These are phyloP conservation scores for Gossypium ekmanianum DNA, from an alignment of 345 rosid species.

Conservation along the genomic window DNA sequence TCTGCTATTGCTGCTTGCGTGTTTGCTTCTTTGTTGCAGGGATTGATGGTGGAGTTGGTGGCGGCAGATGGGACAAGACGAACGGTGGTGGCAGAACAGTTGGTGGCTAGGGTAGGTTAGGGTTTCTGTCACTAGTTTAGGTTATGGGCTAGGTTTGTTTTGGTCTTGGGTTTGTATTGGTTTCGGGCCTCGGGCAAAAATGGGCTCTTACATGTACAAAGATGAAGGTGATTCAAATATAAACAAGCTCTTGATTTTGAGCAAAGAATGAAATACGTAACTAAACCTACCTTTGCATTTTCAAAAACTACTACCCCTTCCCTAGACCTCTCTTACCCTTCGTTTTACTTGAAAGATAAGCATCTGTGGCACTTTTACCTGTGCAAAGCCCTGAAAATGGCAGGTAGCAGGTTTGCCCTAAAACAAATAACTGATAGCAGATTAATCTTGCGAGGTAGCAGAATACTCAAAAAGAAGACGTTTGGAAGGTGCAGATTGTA, in stretches of 20 bases:
- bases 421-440: not conserved
- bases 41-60: too few relatives aligned
- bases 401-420: not conserved
- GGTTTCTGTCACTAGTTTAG: too few relatives aligned
- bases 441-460: slow-evolving; percentile 86
- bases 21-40: too few relatives aligned
- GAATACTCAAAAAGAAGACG: slow-evolving; percentile 94
- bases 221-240: slow-evolving; percentile 6
- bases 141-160: too few relatives aligned
- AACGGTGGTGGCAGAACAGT: too few relatives aligned
- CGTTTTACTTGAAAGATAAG: not conserved
- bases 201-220: too few relatives aligned
- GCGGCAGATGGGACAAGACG: too few relatives aligned
- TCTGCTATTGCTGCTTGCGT: too few relatives aligned
- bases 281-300: slow-evolving; percentile 17
- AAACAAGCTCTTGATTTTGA: slow-evolving; percentile 30
- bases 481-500: slow-evolving; percentile 88
- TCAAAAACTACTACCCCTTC: not conserved
- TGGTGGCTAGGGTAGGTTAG: too few relatives aligned
- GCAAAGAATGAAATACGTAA: slow-evolving; percentile 35
- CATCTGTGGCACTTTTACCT: not conserved
- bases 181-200: too few relatives aligned
- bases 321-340: not conserved
- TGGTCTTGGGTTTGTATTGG: too few relatives aligned
- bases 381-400: not conserved